Evolutionary conservation across 2,329 filamentous ascomycete genomes (phyloP).

Genomic region (Verticillium zaregamsianum): DNA sequence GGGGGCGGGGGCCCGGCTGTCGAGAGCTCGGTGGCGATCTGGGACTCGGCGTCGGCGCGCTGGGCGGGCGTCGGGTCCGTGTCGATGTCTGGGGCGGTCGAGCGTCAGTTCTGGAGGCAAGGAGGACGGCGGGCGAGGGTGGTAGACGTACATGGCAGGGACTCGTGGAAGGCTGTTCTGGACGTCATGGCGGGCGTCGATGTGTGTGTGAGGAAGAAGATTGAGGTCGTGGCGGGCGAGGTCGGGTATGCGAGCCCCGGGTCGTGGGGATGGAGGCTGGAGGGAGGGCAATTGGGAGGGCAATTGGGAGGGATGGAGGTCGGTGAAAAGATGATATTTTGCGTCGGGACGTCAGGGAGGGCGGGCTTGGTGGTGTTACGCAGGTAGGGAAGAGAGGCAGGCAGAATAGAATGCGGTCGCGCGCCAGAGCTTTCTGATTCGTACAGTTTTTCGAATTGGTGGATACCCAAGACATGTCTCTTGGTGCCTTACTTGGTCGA

Average conservation of each 20-base stretch:
- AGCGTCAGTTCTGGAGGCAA: conserved; percentile 15
- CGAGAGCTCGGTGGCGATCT: conserved; percentile 65
- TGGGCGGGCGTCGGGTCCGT: conserved; percentile 58
- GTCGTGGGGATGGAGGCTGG: neutral
- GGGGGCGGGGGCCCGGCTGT: conserved; percentile 34
- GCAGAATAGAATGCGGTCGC: neutral
- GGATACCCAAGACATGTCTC: neutral
- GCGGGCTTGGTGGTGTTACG: neutral
- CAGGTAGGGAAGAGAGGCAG: neutral
- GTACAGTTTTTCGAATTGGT: neutral
- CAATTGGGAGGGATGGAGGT: too few relatives aligned
- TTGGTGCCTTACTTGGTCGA: too few relatives aligned
- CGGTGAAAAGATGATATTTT: too few relatives aligned
- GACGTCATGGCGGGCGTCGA: conserved; percentile 16
- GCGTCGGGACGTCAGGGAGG: too few relatives aligned
- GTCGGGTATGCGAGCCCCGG: neutral
- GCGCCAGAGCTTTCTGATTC: neutral
- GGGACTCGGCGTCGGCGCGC: conserved; percentile 61
- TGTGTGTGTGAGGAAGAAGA: neutral
- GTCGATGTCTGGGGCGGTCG: conserved; percentile 68
- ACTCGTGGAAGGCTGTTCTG: conserved; percentile 59
- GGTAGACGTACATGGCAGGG: conserved; percentile 65
- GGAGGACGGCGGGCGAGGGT: conserved; percentile 11
- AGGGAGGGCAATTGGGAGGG: too few relatives aligned
- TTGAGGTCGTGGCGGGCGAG: neutral